phyloP scores from a whole-genome alignment of 2,329 filamentous ascomycete genomes.

The Ophiosphaerella narmari region DNA sequence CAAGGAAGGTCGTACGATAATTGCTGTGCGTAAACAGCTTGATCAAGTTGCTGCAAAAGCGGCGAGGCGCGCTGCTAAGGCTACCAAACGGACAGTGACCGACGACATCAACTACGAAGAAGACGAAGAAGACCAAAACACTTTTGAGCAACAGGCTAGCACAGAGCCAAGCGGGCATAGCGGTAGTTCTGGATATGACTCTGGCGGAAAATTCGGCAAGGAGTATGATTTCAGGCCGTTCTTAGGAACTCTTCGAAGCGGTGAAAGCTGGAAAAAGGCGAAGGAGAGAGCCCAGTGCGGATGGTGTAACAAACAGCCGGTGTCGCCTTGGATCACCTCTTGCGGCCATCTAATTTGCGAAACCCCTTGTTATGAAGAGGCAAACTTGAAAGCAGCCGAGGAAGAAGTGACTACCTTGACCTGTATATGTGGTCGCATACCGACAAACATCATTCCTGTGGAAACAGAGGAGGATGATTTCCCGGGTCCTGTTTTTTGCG shows the following conservation, averaged over 20 bases:
- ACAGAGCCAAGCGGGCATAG: not conserved
- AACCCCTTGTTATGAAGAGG: conserved; percentile 49
- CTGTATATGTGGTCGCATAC: conserved; percentile 36
- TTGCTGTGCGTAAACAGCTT: conserved; percentile 38
- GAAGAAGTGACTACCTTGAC: no score
- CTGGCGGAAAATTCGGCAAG: conserved; percentile 45
- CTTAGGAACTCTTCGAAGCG: conserved; percentile 42
- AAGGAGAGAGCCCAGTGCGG: conserved; percentile 51
- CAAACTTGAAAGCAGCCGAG: conserved; percentile 28
- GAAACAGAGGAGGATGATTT: conserved; percentile 23
- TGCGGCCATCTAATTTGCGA: conserved; percentile 64
- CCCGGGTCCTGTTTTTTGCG: not conserved
- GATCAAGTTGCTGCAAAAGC: conserved; percentile 21
- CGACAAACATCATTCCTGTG: conserved; percentile 23
- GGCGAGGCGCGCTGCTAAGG: no score
- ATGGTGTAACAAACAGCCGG: conserved; percentile 48
- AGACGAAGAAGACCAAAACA: not conserved
- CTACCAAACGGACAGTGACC: no score
- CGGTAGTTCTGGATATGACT: not conserved
- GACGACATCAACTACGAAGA: conserved; percentile 1
- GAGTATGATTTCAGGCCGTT: conserved; percentile 48
- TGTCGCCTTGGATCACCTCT: conserved; percentile 51
- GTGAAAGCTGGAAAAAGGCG: conserved; percentile 45
- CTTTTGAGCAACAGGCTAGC: not conserved
- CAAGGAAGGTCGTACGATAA: conserved; percentile 19